phyloP scores from a whole-genome alignment of 2,329 filamentous ascomycete species.

The Biscogniauxia mediterranea region DNA sequence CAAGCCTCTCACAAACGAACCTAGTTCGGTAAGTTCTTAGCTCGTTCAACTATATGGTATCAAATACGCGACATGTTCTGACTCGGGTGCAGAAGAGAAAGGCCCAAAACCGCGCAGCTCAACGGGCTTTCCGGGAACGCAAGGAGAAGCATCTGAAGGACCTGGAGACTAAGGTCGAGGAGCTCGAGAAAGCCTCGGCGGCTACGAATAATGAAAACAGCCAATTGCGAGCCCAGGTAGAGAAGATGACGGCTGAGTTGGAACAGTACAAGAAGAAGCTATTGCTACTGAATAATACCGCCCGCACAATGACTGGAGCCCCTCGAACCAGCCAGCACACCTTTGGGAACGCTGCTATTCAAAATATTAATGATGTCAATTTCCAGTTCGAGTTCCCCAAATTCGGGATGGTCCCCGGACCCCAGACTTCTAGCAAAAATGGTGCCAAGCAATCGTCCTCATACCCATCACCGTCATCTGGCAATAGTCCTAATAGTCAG shows the following conservation, averaged over 20 bases:
- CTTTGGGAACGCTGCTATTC: slow-evolving; percentile 49
- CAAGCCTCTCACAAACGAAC: slow-evolving; percentile 93
- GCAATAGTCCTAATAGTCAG: slow-evolving; percentile 31
- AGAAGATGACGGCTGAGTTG: slow-evolving; percentile 80
- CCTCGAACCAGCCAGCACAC: slow-evolving; percentile 40
- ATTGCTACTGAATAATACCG: slow-evolving; percentile 50
- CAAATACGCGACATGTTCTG: slow-evolving; percentile 20
- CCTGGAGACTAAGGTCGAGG: slow-evolving; percentile 73
- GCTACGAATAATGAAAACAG: slow-evolving; percentile 82
- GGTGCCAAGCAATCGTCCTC: slow-evolving; percentile 19
- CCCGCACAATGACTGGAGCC: slow-evolving; percentile 28
- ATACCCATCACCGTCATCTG: slow-evolving; percentile 27
- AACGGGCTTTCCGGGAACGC: slow-evolving; percentile 89
- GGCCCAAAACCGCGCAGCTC: slow-evolving; percentile 89
- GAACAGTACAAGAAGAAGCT: slow-evolving; percentile 88
- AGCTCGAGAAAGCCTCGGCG: slow-evolving; percentile 80
- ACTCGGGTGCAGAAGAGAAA: slow-evolving; percentile 73
- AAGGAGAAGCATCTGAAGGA: slow-evolving; percentile 91
- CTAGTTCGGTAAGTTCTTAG: slow-evolving; percentile 77
- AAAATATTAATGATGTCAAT: slow-evolving; percentile 68
- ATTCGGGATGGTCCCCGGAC: slow-evolving; percentile 72
- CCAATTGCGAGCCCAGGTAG: slow-evolving; percentile 79
- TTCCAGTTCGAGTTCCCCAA: slow-evolving; percentile 97
- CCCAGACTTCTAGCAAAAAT: slow-evolving; percentile 23
- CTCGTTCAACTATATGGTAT: slow-evolving; percentile 5